Evolutionary conservation across 805 yeast genomes (phyloP), one percentile per base, ranked within the genome.

Genomic region (Schizosaccharomyces octosporus): DNA sequence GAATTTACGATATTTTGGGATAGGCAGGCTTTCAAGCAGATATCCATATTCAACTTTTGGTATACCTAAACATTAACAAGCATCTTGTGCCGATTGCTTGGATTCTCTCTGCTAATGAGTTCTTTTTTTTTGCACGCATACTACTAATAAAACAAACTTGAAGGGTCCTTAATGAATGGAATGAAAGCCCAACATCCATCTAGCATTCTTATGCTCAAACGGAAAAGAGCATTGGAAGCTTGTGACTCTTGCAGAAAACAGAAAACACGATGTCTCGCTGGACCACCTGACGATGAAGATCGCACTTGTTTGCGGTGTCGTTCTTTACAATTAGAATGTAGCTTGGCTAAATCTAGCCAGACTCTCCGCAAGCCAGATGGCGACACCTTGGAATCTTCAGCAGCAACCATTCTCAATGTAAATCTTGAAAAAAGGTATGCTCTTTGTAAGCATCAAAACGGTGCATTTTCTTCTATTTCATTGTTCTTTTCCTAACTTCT

Each of bases 201-300:
- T n/a, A 19, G 31, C 15, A 21, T 51, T 6, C n/a, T 51, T 19
- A 51, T 29, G 32, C n/a, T 51, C 27, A 51, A 51, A 51, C 31
- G 57, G 36, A 51, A 51, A 24, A 21, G 57, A 19, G 57, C 57
- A 17, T 17, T 51, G 11, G 57, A 51, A 51, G 57, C 57, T 17
- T 51, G 57, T 29, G 57, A 51, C 36, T 51, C 57, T 24, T 51
- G 57, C 57, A 21, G 57, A 24, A 51, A 51, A 29, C 57, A 51
- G 29, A 51, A 51, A 29, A 51, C 57, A 29, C 31, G 57, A 11
- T 51, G 57, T 29, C 57, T 51, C 9, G 31, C 57, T 6, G 57
- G 57, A 4, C 36, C 57, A 19, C 31, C 36, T 2, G 57, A 51
- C 5, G 57, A 51, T 51, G 57, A 51, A 51, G 27, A 51, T 29